Conservation (phyloP, 768 basidiomycete species). For the Boletus sp. region DNA sequence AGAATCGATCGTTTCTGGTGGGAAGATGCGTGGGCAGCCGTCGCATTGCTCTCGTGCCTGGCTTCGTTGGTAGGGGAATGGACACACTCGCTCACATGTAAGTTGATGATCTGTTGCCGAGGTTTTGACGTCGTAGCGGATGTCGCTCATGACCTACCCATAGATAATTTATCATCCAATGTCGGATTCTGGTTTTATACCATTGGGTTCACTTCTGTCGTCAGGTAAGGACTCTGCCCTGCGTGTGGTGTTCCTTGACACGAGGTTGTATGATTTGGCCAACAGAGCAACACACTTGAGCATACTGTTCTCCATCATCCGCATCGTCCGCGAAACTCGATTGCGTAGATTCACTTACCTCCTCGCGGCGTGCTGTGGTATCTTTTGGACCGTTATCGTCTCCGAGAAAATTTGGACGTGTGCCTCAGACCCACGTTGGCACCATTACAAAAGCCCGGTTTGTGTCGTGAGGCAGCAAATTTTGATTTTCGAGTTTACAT, state of each 20-base stretch:
- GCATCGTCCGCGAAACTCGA: slow-evolving; percentile 3
- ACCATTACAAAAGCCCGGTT: not conserved
- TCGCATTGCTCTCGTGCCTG: slow-evolving; percentile 5
- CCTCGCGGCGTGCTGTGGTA: not conserved
- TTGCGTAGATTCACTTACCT: not conserved
- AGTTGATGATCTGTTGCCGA: not conserved
- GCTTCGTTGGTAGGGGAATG: slow-evolving; percentile 8
- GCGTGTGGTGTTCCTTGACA: not conserved
- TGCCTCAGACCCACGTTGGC: slow-evolving; percentile 2
- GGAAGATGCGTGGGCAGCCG: slow-evolving; percentile 20
- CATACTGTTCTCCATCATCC: slow-evolving; percentile 17
- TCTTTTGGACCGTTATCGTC: not conserved
- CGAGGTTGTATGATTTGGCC: not conserved
- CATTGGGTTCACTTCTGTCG: slow-evolving; percentile 2
- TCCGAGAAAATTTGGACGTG: slow-evolving; percentile 6
- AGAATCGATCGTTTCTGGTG: slow-evolving; percentile 16
- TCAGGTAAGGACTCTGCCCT: not conserved
- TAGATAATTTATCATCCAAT: not conserved
- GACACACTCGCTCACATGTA: slow-evolving; percentile 3
- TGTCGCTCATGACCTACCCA: not conserved
- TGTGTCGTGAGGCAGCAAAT: not conserved
- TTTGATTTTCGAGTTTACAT: slow-evolving; percentile 2
- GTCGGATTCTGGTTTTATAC: slow-evolving; percentile 6
- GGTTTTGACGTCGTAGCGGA: not conserved
- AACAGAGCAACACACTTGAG: slow-evolving; percentile 10